These are phyloP conservation scores for Colletotrichum cordylinicola DNA, from an alignment of 2,329 filamentous ascomycete species.

Conservation along the genomic window DNA sequence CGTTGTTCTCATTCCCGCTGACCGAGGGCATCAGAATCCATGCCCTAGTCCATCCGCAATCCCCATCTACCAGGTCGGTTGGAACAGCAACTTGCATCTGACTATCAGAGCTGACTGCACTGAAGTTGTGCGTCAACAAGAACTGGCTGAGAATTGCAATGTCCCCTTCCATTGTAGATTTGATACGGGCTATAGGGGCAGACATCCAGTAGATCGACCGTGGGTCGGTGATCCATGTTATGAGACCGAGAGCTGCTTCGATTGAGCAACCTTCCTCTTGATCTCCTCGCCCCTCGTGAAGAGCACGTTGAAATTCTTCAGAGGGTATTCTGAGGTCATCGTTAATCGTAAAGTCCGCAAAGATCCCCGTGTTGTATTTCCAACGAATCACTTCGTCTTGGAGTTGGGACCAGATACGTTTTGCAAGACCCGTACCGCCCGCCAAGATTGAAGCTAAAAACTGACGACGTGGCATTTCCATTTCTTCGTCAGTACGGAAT, in stretches of 20 bases:
- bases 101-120: neutral
- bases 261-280: neutral
- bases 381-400: neutral
- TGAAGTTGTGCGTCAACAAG: neutral
- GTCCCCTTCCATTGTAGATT: neutral
- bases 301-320: neutral
- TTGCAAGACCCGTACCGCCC: neutral
- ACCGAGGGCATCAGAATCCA: neutral
- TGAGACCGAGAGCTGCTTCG: neutral
- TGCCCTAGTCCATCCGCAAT: constrained; percentile 1
- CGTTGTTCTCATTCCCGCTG: neutral
- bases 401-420: neutral
- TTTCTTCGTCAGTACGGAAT: neutral
- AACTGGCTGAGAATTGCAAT: neutral
- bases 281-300: accelerated
- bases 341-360: neutral
- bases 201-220: constrained; percentile 4
- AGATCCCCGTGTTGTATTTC: neutral
- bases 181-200: neutral
- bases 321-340: neutral
- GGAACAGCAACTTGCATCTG: neutral
- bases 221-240: constrained; percentile 7
- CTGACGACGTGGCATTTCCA: neutral
- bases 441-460: neutral
- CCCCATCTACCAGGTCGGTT: neutral